A percentile compares a stretch with the other conserved stretches of the same genome.
phyloP scores from a whole-genome alignment of 805 yeast species.

The Candida xyloterini region DNA sequence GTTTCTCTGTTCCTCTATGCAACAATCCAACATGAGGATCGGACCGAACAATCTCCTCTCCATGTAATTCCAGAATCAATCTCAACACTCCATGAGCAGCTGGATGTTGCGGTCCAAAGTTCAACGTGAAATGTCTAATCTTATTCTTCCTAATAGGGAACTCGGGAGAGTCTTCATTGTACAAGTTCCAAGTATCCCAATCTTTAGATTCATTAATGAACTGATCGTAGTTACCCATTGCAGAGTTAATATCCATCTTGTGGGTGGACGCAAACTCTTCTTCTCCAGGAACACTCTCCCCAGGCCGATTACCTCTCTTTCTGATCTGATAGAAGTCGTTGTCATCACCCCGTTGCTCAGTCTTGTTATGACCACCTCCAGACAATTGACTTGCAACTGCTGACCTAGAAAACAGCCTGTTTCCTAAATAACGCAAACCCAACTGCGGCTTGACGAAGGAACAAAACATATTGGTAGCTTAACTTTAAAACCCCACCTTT shows the following conservation, averaged over 20 bases:
- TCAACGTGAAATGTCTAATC: slow-evolving; percentile 84
- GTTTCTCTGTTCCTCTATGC: slow-evolving; percentile 87
- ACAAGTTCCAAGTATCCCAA: slow-evolving; percentile 36
- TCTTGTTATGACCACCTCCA: slow-evolving; percentile 9
- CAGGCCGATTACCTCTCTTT: slow-evolving; percentile 29
- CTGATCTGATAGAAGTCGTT: slow-evolving; percentile 32
- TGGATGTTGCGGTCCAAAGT: slow-evolving; percentile 93
- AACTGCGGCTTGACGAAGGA: slow-evolving; percentile 1
- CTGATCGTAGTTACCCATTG: slow-evolving; percentile 40
- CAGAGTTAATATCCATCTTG: slow-evolving; percentile 36
- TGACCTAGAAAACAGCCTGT: neutral
- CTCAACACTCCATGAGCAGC: slow-evolving; percentile 93
- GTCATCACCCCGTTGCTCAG: slow-evolving; percentile 27
- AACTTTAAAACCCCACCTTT: slow-evolving; percentile 10
- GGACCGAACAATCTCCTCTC: slow-evolving; percentile 82
- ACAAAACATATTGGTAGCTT: slow-evolving; percentile 8
- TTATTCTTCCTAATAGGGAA: slow-evolving; percentile 40
- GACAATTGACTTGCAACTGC: neutral
- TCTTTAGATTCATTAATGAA: slow-evolving; percentile 32
- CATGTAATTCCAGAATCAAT: slow-evolving; percentile 79
- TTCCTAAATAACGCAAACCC: neutral
- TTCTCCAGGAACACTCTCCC: slow-evolving; percentile 22
- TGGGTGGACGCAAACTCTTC: slow-evolving; percentile 26
- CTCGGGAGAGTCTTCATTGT: slow-evolving; percentile 37
- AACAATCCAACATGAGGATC: slow-evolving; percentile 88